Base-by-base conservation (phyloP, 805 yeast species). In the Lipomyces mesembrius region DNA sequence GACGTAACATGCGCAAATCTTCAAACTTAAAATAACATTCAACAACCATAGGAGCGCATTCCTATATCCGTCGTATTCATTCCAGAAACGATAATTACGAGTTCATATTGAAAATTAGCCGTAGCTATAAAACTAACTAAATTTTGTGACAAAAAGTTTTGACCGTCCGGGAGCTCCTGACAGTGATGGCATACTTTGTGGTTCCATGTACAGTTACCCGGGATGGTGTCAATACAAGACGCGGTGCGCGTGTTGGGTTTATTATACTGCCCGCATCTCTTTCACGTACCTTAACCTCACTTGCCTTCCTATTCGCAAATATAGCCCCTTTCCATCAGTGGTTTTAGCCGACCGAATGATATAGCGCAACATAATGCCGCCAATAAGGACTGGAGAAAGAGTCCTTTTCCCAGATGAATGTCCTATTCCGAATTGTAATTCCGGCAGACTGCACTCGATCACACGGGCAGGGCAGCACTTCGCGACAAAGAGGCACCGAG, bases 401-500 rank as follows among this genome's bases (percentile, higher is more conserved):
- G 3, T 43, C 49, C 49, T 43, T n/a, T 43, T 43, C 11, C 49
- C 49, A 14, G 57, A 54, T 32, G 57, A 54, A 54, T 54, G 57
- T 34, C 57, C 57, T 8, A 54, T 54, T 34, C 37, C 34, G 37
- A 34, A 34, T 17, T 54, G 57, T 17, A 54, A n/a, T 54, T 54
- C 57, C 8, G 57, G 37, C n/a, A 54, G 57, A 54, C 37, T 54
- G 37, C 57, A n/a, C 6, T 54, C 57, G 37, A 54, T 54, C 34
- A 17, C 37, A 11, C 34, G 37, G 11, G 57, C 57, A 2, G 37
- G 57, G n/a, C 43, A 54, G 11, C 57, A 54, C 37, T 54, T 54
- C 37, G 37, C 57, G n/a, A 54, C 37, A 17, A 54, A 34, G 57
- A 54, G 57, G 17, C 57, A 54, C 37, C 34, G 57, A n/a, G 57